Base-by-base conservation (phyloP, 129 eudicot species). In the Lonicera japonica region DNA sequence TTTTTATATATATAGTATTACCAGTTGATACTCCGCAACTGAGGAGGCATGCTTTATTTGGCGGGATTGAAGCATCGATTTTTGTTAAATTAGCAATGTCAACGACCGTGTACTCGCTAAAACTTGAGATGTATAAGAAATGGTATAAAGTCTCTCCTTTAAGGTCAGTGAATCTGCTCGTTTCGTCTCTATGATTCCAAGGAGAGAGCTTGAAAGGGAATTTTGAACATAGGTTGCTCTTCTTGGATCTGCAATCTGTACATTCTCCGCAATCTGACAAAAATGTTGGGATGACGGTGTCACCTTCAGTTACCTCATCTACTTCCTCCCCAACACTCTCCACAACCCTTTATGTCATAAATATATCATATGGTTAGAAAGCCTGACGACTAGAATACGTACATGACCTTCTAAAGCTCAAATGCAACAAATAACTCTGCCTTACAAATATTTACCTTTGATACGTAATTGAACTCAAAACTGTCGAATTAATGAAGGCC, bases 21-120 rank as follows among this genome's bases (percentile, higher is more conserved):
- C 97, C 95, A 0, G 96, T 85, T 58, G 99, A 85, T 19, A 85
- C 83, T 25, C 99, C 99, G 72, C 99, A 92, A 54, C 95, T 76
- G 29, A 92, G 79, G 56, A 92, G 95, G 79, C 96, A 88, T 13
- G 95, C 99, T 69, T 82, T 50, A 36, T 88, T 75, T 11, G 96
- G 82, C 29, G 99, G 99, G 21, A 83, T 74, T 41, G 84, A 38
- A 25, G 95, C 80, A 63, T 88, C 85, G 34, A 76, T 58, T 67
- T 92, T 92, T 20, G 72, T 69, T 16, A 85, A 22, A 62, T 85
- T 84, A 36, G 87, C 86, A 65, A 85, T 62, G 34, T 92, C 95
- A 16, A 88, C 83, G 16, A 92, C 98, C 0, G 98, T 92, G 69
- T 92, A 92, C 80, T 92, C 86, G 0, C 80, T 73, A 62, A 92